Base-by-base conservation (phyloP, 345 rosid species). In the Aquilaria yunnanensis region DNA sequence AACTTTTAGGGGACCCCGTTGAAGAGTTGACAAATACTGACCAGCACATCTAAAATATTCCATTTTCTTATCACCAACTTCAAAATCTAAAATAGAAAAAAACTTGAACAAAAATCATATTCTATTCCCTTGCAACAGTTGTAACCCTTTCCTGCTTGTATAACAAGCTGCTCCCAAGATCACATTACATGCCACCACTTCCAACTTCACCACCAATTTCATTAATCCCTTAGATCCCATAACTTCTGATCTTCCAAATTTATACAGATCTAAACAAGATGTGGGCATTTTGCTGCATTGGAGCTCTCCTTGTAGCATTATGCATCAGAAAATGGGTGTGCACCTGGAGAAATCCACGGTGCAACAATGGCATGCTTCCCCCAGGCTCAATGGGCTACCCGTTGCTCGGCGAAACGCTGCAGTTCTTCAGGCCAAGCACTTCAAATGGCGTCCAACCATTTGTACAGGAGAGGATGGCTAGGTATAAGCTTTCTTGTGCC, bases 331-430 rank as follows among this genome's bases (percentile, higher is more conserved):
- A 57, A 65, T 89, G 89, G 92, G 59, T 87, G 62, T 74, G 82
- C 69, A 73, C 60, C 60, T 85, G 95, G 98, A 82, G 74, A 67
- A 79, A 89, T 68, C 98, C 98, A 12, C 85, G 72, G 78, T 87
- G 96, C 77, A 32, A 61, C n/a, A 82, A 64, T 62, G 98, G 96
- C 4, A 84, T 84, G 63, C 89, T 92, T 57, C 98, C 96, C 10
- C 96, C 72, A 37, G 67, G 73, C 46, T 69, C 73, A 1, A 69
- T 69, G 73, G 73, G 73, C 2, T 37, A 56, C 29, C 73, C 73
- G 1, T 10, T 69, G 8, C 46, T 63, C 9, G 73, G 73, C 12
- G 67, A 69, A 41, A 56, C 73, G 1, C 57, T 69, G 11, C 31
- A 47, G 32, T 63, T 69, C 31, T 30, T 69, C 33, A 32, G 32